These are phyloP conservation scores for Sindora glabra DNA, from an alignment of 306 rosid species.

Conservation along the genomic window DNA sequence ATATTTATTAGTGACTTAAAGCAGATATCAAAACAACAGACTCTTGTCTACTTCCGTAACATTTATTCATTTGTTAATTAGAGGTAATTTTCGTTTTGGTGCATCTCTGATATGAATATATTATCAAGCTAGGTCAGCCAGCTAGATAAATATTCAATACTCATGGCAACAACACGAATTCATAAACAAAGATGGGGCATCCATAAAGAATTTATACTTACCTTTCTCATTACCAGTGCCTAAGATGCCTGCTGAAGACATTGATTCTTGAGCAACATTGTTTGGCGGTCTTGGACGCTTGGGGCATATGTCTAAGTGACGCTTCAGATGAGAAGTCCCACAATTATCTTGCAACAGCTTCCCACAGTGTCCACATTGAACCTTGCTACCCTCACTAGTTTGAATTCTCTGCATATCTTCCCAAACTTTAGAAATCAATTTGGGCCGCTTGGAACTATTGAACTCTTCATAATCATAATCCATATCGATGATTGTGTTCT, in stretches of 20 bases:
- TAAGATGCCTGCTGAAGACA: background rate
- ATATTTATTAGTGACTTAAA: no score
- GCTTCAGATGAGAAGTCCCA: constrained; percentile 51
- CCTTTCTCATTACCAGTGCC: constrained; percentile 13
- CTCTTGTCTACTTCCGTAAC: no score
- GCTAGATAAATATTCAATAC: no score
- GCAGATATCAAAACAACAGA: no score
- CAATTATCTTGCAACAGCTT: constrained; percentile 40
- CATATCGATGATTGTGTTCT: background rate
- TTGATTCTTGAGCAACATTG: constrained; percentile 18
- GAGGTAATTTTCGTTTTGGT: no score
- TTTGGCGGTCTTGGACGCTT: constrained; percentile 34
- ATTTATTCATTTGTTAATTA: no score
- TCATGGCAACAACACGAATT: no score
- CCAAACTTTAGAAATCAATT: constrained; percentile 41
- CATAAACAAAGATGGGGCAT: background rate
- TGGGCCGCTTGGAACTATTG: constrained; percentile 30
- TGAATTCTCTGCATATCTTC: constrained; percentile 40
- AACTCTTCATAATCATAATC: constrained; percentile 34
- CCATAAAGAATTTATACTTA: background rate
- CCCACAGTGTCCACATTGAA: constrained; percentile 38
- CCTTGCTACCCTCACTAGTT: constrained; percentile 35
- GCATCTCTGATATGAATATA: no score
- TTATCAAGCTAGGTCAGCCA: no score
- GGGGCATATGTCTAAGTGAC: constrained; percentile 36